phyloP scores from a whole-genome alignment of 495 filamentous ascomycete species.

The Lasiosphaeris hirsuta region DNA sequence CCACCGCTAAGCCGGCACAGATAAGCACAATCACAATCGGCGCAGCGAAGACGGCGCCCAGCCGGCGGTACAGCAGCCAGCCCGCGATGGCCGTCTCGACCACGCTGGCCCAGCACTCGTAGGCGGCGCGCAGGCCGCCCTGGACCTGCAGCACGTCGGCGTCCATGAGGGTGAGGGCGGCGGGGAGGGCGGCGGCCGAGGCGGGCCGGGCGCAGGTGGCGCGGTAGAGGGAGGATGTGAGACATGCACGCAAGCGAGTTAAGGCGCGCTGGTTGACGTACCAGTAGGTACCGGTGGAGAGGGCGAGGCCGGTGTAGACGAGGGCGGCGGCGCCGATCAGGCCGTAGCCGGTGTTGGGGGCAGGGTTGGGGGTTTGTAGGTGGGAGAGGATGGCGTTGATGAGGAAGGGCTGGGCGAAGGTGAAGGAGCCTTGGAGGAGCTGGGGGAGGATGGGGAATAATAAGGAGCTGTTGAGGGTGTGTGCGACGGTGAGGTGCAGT shows the following conservation, averaged over 20 bases:
- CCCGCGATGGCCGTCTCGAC: constrained; percentile 52
- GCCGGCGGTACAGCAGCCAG: constrained; percentile 50
- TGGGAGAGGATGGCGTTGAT: constrained; percentile 7
- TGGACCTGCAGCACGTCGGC: constrained; percentile 31
- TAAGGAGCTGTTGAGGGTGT: not conserved
- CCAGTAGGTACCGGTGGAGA: constrained; percentile 51
- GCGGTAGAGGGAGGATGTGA: constrained; percentile 55
- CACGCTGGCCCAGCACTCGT: constrained; percentile 43
- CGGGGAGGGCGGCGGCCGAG: constrained; percentile 42
- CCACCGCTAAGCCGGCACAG: constrained; percentile 47
- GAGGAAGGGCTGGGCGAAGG: constrained; percentile 16
- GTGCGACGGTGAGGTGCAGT: not conserved
- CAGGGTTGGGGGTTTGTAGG: not conserved
- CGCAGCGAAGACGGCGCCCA: constrained; percentile 43
- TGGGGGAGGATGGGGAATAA: constrained; percentile 41
- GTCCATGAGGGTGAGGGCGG: constrained; percentile 59
- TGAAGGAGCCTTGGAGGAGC: constrained; percentile 13
- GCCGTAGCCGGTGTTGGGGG: constrained; percentile 24
- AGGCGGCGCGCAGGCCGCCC: constrained; percentile 9
- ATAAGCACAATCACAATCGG: constrained; percentile 43
- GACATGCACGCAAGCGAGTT: constrained; percentile 53
- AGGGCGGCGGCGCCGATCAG: constrained; percentile 57
- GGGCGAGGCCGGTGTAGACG: constrained; percentile 56
- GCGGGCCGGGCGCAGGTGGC: constrained; percentile 48
- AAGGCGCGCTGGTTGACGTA: constrained; percentile 42